Base-by-base conservation (phyloP, 768 basidiomycete genomes). In the Paxillus ammoniavirescens region DNA sequence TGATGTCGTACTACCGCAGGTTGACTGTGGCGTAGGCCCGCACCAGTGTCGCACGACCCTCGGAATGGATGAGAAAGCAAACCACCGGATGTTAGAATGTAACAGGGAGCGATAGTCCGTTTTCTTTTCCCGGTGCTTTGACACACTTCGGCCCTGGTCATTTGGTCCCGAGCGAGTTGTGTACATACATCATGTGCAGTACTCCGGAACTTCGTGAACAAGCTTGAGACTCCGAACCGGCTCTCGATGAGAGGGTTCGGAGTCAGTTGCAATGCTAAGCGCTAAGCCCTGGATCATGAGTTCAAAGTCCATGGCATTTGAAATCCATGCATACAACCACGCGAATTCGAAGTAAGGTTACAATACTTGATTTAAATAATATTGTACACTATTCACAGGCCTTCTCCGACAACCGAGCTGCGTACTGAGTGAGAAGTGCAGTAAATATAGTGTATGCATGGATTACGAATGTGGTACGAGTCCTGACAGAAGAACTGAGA, bases 331-430 rank as follows among this genome's bases (percentile, higher is more conserved):
- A n/a, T 30, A 53, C 43, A 46, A 52, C 43, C 9, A 37, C 43
- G 45, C 18, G 30, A 8, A 35, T 6, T 30, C 36, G 43, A 26
- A 42, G 35, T 30, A 51, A 38, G 21, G 21, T 21, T n/a, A 21
- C 26, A n/a, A 17, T 37, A 42, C 8, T 36, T 42, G 33, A 53
- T 28, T 26, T 26, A 26, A 26, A 26, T 26, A 26, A 26, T 26
- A 26, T 6, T 21, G 36, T 52, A 53, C 54, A 55, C 26, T 55
- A 55, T 52, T 33, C 23, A 52, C 42, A 44, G 21, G 3, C 33
- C 31, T 53, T 52, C 37, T 31, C 50, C 54, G 43, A 55, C 38
- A 55, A 36, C 50, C 50, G 13, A 55, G 42, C 42, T 47, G 31
- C 6, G 50, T n/a, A n/a, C 42, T 52, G 44, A 46, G n/a, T 42